Base-by-base conservation (phyloP, 768 basidiomycete genomes). In the Royoungia palumana region DNA sequence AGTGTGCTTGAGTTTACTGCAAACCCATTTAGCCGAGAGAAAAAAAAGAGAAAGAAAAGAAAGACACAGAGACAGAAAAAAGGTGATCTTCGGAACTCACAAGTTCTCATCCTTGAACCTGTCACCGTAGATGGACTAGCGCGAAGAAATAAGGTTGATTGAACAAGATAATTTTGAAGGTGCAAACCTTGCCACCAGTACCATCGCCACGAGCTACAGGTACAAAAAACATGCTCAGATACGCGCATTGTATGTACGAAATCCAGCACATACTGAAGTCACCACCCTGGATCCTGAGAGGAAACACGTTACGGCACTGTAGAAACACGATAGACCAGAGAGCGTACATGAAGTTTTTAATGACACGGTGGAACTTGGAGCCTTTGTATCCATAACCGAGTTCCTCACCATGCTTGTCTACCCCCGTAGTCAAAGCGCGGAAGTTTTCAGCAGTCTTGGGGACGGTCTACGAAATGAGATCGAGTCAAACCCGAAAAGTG, bases 391-490 rank as follows among this genome's bases (percentile, higher is more conserved):
- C 94, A 63, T 78, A 95, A 16, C 85, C 92, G 41, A 88, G 80
- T 16, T 82, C 80, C 46, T 76, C 62, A 27, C 72, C 66, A 2
- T 77, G 76, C 72, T 87, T 90, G 58, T 79, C 81, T 60, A 82
- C 75, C 49, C 94, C 90, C 32, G 92, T 90, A 12, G 89, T 75
- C 57, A 99, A 78, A 41, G 93, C 91, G 49, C 93, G 87, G 83
- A 98, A 98, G 80, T 98, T 98, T 78, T 94, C 94, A 21, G 76
- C 94, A 27, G 94, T 97, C 73, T 94, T 94, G 46, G 94, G 94
- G 39, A 96, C 94, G 40, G 92, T 92, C 87, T 94, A 49, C 11
- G 24, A 35, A 40, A 34, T 39, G 11, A 27, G 35, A 17, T 9
- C 25, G 19, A 51, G 41, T 27, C 41, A 35, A 17, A 12, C 19